Conservation (phyloP, 495 filamentous ascomycete species). For the Daldinia vernicosa region DNA sequence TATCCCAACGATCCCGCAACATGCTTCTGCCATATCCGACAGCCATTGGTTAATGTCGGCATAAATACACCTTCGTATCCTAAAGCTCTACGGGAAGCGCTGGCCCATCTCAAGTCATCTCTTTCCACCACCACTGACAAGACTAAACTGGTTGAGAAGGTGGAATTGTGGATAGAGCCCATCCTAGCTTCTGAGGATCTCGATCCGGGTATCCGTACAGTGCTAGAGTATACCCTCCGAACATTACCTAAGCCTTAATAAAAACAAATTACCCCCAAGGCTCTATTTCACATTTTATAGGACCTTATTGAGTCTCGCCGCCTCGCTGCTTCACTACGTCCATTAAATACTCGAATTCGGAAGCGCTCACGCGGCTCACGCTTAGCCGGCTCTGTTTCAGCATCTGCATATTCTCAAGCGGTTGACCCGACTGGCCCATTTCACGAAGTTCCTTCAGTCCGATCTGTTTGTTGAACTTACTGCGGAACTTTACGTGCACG, state of each 20-base stretch:
- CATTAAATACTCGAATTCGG: conserved; percentile 85
- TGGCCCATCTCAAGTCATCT: conserved; percentile 65
- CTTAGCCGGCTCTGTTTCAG: conserved; percentile 82
- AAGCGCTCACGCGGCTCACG: conserved; percentile 76
- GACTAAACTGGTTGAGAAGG: conserved; percentile 61
- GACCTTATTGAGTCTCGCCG: conserved; percentile 34
- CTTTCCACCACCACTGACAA: conserved; percentile 54
- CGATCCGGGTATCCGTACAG: conserved; percentile 72
- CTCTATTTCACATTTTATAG: background rate
- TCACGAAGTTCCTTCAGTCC: conserved; percentile 77
- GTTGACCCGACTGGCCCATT: conserved; percentile 63
- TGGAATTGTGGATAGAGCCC: conserved; percentile 66
- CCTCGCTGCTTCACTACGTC: conserved; percentile 56
- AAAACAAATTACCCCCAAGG: background rate
- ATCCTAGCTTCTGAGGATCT: conserved; percentile 65
- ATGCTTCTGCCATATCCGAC: conserved; percentile 73
- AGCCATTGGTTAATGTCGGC: conserved; percentile 72
- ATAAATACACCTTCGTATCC: conserved; percentile 76
- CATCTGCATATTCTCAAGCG: conserved; percentile 84
- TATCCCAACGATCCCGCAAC: conserved; percentile 68
- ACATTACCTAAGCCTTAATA: conserved; percentile 42
- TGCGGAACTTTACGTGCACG: conserved; percentile 85
- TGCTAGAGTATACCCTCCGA: conserved; percentile 65
- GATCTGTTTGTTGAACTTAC: conserved; percentile 78
- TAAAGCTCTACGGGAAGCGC: conserved; percentile 67